phyloP scores from a whole-genome alignment of 176 grass and related monocot genomes.

The Bonia amplexicaulis region DNA sequence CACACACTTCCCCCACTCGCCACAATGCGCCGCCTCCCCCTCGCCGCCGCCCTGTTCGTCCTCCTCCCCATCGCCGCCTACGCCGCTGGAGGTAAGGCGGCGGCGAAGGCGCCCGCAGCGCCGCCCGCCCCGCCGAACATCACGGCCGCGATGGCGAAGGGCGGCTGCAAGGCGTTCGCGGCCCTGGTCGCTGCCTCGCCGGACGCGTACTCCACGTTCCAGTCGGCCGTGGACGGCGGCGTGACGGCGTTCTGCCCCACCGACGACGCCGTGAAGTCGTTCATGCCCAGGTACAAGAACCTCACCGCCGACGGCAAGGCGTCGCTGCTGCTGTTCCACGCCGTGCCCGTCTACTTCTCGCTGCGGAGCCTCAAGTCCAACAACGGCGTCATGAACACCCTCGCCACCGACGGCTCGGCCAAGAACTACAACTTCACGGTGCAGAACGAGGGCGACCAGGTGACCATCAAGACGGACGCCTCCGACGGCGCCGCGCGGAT shows the following conservation, averaged over 20 bases:
- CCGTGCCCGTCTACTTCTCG: slow-evolving; percentile 71
- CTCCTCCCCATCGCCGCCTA: slow-evolving; percentile 27
- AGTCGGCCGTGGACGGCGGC: slow-evolving; percentile 49
- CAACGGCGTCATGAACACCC: slow-evolving; percentile 85
- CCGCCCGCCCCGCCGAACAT: slow-evolving; percentile 58
- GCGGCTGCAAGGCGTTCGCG: slow-evolving; percentile 75
- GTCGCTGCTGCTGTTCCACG: slow-evolving; percentile 82
- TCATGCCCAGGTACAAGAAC: slow-evolving; percentile 71
- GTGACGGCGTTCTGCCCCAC: slow-evolving; percentile 68
- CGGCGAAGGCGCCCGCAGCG: slow-evolving; percentile 22
- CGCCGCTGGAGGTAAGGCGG: neutral
- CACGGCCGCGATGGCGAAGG: slow-evolving; percentile 60
- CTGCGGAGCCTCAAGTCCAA: slow-evolving; percentile 57
- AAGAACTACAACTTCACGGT: slow-evolving; percentile 83
- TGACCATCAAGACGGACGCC: slow-evolving; percentile 50
- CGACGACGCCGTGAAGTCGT: slow-evolving; percentile 49
- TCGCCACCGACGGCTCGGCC: slow-evolving; percentile 69
- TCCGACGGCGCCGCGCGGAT: slow-evolving; percentile 37
- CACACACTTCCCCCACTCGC: neutral
- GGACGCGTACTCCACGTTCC: slow-evolving; percentile 50
- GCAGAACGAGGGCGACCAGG: slow-evolving; percentile 68
- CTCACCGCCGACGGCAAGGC: slow-evolving; percentile 53
- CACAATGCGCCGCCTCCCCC: slow-evolving; percentile 31
- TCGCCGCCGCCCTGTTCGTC: slow-evolving; percentile 10
- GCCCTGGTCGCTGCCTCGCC: slow-evolving; percentile 40